phyloP scores from a whole-genome alignment of 768 basidiomycete species.

The Hygrocybe punicea region DNA sequence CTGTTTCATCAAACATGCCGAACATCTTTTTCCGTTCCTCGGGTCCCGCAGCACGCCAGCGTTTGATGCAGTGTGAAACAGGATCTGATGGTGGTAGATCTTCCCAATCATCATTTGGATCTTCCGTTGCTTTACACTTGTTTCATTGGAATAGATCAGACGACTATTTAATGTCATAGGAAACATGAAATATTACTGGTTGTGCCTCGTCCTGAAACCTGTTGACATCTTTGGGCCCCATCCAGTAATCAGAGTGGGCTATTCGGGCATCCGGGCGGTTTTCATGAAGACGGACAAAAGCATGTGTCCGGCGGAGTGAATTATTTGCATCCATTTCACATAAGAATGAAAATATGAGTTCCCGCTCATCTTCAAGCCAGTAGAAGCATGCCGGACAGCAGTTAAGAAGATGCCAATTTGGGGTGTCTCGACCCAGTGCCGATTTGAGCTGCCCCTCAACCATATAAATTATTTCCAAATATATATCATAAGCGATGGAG shows the following conservation, averaged over 20 bases:
- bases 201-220: slow-evolving; percentile 13
- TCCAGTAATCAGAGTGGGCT: slow-evolving; percentile 8
- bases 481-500: slow-evolving; percentile 25
- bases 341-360: neutral
- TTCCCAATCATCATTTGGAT: neutral
- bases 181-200: neutral
- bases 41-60: slow-evolving; percentile 9
- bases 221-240: slow-evolving; percentile 10
- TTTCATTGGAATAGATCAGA: neutral
- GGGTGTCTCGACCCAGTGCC: slow-evolving; percentile 20
- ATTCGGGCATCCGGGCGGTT: slow-evolving; percentile 8
- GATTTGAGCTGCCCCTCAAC: slow-evolving; percentile 13
- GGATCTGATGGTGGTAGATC: slow-evolving; percentile 16
- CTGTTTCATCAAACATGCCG: slow-evolving; percentile 28
- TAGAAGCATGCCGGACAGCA: slow-evolving; percentile 30
- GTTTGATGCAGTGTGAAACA: slow-evolving; percentile 13
- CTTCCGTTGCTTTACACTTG: neutral
- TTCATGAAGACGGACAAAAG: neutral
- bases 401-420: slow-evolving; percentile 24
- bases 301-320: neutral
- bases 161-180: neutral
- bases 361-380: slow-evolving; percentile 5
- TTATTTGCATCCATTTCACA: neutral
- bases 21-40: slow-evolving; percentile 20
- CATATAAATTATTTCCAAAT: slow-evolving; percentile 12